Evolutionary conservation across 768 basidiomycete species (phyloP).

Genomic region (Leccinum disarticulatum): DNA sequence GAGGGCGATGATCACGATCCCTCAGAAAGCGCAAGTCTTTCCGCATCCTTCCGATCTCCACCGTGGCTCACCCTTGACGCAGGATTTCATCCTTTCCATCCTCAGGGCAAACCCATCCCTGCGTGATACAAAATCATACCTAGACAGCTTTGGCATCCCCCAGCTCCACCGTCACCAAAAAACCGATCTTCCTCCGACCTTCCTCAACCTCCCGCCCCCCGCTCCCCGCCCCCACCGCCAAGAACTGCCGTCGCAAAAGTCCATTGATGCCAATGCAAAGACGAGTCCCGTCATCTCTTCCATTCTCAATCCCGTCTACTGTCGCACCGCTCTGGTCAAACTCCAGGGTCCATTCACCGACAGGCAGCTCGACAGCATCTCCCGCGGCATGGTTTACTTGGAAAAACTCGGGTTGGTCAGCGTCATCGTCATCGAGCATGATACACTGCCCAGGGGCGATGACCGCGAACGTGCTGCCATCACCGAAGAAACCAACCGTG

Average conservation of each 20-base stretch:
- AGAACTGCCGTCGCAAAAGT: conserved; percentile 19
- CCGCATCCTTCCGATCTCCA: neutral
- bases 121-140: conserved; percentile 87
- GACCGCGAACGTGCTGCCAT: conserved; percentile 66
- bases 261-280: conserved; percentile 37
- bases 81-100: conserved; percentile 98
- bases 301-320: conserved; percentile 81
- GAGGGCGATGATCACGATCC: conserved; percentile 29
- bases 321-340: conserved; percentile 93
- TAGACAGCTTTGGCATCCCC: conserved; percentile 84
- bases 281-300: conserved; percentile 59
- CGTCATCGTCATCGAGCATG: conserved; percentile 93
- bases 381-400: conserved; percentile 90
- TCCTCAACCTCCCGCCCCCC: conserved; percentile 29
- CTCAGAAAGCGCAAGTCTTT: conserved; percentile 50
- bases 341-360: conserved; percentile 95
- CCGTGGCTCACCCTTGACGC: conserved; percentile 14
- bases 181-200: conserved; percentile 18
- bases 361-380: conserved; percentile 90
- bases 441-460: conserved; percentile 66
- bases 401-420: conserved; percentile 95
- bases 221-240: conserved; percentile 15
- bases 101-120: conserved; percentile 89
- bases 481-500: conserved; percentile 80
- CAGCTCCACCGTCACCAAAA: conserved; percentile 36